Base-by-base conservation (phyloP, 2,329 filamentous ascomycete species). In the Pestalotiopsis sp. region DNA sequence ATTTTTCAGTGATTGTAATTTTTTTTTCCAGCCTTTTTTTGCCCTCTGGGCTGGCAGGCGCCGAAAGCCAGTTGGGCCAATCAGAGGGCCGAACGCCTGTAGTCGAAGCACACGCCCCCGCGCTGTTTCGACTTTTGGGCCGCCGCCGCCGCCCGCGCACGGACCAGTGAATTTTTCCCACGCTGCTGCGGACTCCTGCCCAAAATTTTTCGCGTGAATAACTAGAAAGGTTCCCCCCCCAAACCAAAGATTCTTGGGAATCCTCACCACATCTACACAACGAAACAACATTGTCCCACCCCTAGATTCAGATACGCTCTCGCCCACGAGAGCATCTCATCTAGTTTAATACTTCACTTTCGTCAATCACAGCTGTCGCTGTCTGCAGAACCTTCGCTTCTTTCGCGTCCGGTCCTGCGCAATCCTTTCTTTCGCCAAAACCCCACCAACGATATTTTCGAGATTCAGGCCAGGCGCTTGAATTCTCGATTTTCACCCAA, bases 371-470 rank as follows among this genome's bases (percentile, higher is more conserved):
- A 69, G 13, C 65, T 66, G 66, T 72, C 71, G 73, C 74, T 74
- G 68, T 69, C 73, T 36, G 68, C 63, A 68, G 61, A 64, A 68
- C 56, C 65, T 68, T 67, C 52, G 60, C 60, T 68, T 66, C 68
- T 38, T 62, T 65, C 57, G 66, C 68, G 57, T 63, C 38, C 64
- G 61, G 58, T 70, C 38, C 31, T 65, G 57, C 66, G 66, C 66
- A 67, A 49, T 58, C 61, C 38, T 58, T 66, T 60, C 59, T 58
- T 66, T 61, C 65, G 49, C 71, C 71, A 78, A 80, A 81, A 80
- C 81, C 79, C 79, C 79, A 80, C 74, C 76, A 12, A 66, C 14
- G 27, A 23, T 66, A 61, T 59, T 60, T 56, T 66, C 65, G 65
- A 66, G 65, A 66, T 66, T 66, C 65, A 66, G 65, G 65, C 68